Evolutionary conservation across 202 grass and related monocot genomes (phyloP), one percentile per base, ranked within the genome.

Genomic region (Cymbopogon flexuosus): DNA sequence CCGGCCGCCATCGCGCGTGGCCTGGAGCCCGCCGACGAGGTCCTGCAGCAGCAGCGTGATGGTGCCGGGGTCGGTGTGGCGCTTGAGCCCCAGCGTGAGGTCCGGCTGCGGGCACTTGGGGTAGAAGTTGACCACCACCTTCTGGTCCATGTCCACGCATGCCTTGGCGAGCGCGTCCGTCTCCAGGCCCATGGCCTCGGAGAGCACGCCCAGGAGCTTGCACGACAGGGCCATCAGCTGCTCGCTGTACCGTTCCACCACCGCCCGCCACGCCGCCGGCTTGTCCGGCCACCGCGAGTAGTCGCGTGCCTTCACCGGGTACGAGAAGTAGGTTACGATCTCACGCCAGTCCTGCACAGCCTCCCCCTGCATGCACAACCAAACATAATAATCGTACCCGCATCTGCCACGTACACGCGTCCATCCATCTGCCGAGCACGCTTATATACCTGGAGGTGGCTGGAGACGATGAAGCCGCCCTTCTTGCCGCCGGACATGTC

Each of bases 401-500:
- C 42, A 45, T 45, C 42, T 6, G 4, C 39, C 39, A 41, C 9
- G 39, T 41, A 41, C 39, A 12, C 40, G 40, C 40, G 8, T 42
- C 40, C 10, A 42, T 45, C 46, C 14, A 49, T 5, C 5, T n/a
- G 47, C 21, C 9, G n/a, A 34, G 0, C 57, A 76, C 57, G 24
- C 57, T 18, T 43, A 43, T 33, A 6, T 15, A 93, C 95, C 91
- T 94, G 88, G 60, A 98, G 90, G 79, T 98, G 92, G 88, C 95
- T 98, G 85, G 92, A 93, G 21, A 98, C 95, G 33, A 98, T 93
- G 84, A 98, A 98, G 0, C 95, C 92, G n/a, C 95, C 92, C 78
- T 98, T 98, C 90, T 94, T 94, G 16, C 92, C 92, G 9, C 92
- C 95, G 72, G 90, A 89, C 95, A 98, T 94, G 79, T 98, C 88